Evolutionary conservation across 1,284 basidiomycete genomes (phyloP), one percentile per base, ranked within the genome.

Genomic region (Boletellus dicymbophilus): DNA sequence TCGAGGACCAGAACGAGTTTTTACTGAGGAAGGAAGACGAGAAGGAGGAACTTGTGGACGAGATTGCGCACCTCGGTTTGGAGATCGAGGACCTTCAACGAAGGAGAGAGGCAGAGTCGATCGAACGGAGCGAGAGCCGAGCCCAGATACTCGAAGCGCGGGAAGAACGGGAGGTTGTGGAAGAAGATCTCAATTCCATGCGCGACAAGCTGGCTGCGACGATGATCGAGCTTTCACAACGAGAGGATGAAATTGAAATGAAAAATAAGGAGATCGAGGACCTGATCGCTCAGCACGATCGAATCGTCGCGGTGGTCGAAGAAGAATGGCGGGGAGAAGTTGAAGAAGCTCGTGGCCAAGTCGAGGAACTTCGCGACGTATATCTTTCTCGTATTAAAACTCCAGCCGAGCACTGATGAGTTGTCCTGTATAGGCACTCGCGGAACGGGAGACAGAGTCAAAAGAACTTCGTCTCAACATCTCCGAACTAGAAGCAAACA

Each of bases 321-420:
- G 80, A 84, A 38, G 84, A 88, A 58, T 92, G 88, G 90, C 73
- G 84, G 54, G 85, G 82, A 1, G 89, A 92, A 59, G 79, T 90
- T 3, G 85, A 89, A 46, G 88, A 90, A 54, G 79, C 81, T 1
- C 75, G 82, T 51, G 77, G 73, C 4, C 84, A 87, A 53, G 80
- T 87, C 2, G 86, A 89, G 53, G 88, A 91, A 58, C 71, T 90
- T 18, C 79, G 81, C n/a, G 88, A 91, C 66, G 88, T 90, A 61
- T 52, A 79, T 74, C 9, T 23, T 16, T 37, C 34, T 39, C 27
- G 46, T 16, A n/a, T 13, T 13, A 11, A 31, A n/a, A n/a, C 31
- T 10, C 3, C 20, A 27, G 25, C 27, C 25, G 8, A 33, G 33
- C 16, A 28, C 58, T 50, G 51, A 64, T 46, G 10, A 6, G 15